Base-by-base conservation (phyloP, 2,329 filamentous ascomycete species). In the Xylaria multiplex region DNA sequence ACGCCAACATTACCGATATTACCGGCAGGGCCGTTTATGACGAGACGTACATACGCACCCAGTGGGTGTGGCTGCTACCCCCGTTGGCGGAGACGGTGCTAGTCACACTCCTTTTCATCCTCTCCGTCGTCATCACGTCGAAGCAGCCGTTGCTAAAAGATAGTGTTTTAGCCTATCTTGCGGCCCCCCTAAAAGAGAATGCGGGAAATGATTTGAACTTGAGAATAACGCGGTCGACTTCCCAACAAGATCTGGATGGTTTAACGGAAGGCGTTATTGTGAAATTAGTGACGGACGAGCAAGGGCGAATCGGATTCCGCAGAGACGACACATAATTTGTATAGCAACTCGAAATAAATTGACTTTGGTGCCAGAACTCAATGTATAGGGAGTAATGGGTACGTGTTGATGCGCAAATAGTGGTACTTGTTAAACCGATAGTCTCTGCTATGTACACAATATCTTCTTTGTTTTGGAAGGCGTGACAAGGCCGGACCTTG, bases 81-180 rank as follows among this genome's bases (percentile, higher is more conserved):
- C 59, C 52, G 9, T 16, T 62, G 35, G 13, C 19, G 27, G 52
- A 48, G n/a, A 50, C 59, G 6, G 11, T 30, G 4, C 13, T 62
- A 1, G 24, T 56, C 27, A 48, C 46, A 2, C 11, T 56, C n/a
- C 52, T 62, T 22, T 62, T 62, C 6, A 49, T 42, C 3, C 22
- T 56, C 6, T 37, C 52, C 7, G 43, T 62, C 40, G 40, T 50
- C 13, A 14, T 62, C 52, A 49, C 49, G 13, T 61, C 59, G 4
- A 53, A 43, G 9, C 14, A 53, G 35, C 59, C 59, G 42, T 27
- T 62, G 27, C 37, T 62, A 1, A 62, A 62, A 50, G 59, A 62
- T 11, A 62, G 59, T 30, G 50, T 57, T 14, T 42, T 62, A n/a
- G 59, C 59, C 5, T 62, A 56, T 30, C 59, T 62, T 16, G 24